Evolutionary conservation across 2,329 filamentous ascomycete genomes (phyloP), one percentile per base, ranked within the genome.

Genomic region (Nannizziopsis arthrosporioides): DNA sequence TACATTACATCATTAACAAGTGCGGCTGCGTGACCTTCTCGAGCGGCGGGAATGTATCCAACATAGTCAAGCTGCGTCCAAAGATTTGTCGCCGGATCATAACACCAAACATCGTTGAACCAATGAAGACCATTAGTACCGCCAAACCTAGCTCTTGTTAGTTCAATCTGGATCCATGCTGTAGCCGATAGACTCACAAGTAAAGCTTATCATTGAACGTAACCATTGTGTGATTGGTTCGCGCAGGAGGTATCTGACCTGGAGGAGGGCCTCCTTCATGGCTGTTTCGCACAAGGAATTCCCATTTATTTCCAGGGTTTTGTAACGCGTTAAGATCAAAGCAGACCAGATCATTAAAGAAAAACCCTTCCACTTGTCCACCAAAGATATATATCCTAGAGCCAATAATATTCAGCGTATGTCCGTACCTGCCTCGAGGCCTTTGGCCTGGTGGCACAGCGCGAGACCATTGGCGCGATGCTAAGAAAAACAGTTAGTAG

Each of bases 31-130:
- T 98, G 92, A 2, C 92, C 92, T 73, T 98, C 92, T 52, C 92
- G 80, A 14, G 90, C 82, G 1, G 88, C 82, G 1, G 93, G 92
- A 51, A 98, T 96, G 65, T 95, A 98, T 32, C 92, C 92, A 59
- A 96, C 95, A 63, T 92, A 98, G 61, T 96, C 90, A 48, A 94
- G 75, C 62, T 93, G 84, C 8, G 80, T 71, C 92, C 92, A 98
- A 48, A 76, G 71, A 64, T 95, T 95, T 40, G 77, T 71, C 48
- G 80, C 75, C 6, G 89, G 85, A 59, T 95, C 90, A 63, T 92
- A 98, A 45, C 82, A 86, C 92, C 92, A 98, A 42, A 98, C 92
- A 63, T 98, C 92, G 64, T 96, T 98, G 71, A 96, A 98, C 93
- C 92, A 98, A 59, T 85, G 81, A 48, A 89, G 79, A 36, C 92